Conservation (phyloP, 1,284 basidiomycete genomes). For the Ceratobasidium sp. region DNA sequence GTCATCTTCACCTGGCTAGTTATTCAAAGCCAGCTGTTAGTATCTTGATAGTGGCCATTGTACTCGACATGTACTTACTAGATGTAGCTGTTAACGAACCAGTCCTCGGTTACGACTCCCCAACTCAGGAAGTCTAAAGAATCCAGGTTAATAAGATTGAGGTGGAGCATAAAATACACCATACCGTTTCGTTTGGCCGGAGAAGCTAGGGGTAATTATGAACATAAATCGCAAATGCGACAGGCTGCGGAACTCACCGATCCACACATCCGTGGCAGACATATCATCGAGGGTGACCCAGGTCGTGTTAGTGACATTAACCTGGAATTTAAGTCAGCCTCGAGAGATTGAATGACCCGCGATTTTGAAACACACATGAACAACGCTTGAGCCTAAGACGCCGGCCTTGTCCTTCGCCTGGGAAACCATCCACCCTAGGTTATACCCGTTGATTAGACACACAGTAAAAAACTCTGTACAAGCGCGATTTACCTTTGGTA, state of each 20-base stretch:
- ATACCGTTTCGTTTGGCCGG: slow-evolving; percentile 37
- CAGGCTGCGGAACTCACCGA: slow-evolving; percentile 11
- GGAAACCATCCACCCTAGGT: slow-evolving; percentile 44
- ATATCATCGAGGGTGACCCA: slow-evolving; percentile 34
- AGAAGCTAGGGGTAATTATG: slow-evolving; percentile 8
- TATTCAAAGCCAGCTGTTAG: not conserved
- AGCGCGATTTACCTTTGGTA: slow-evolving; percentile 18
- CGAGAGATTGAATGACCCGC: no score
- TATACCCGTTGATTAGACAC: not conserved
- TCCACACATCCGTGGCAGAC: slow-evolving; percentile 31
- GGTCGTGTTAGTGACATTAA: slow-evolving; percentile 39
- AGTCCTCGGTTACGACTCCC: slow-evolving; percentile 38
- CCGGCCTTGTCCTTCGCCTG: slow-evolving; percentile 45
- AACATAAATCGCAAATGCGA: not conserved
- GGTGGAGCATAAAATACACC: no score
- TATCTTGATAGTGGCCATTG: not conserved
- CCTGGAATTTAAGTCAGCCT: slow-evolving; percentile 6
- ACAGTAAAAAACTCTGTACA: not conserved
- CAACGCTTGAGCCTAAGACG: slow-evolving; percentile 18
- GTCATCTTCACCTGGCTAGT: slow-evolving; percentile 6
- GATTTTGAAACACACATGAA: no score
- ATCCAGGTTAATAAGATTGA: no score
- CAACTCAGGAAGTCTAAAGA: slow-evolving; percentile 44
- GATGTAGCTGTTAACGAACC: slow-evolving; percentile 44
- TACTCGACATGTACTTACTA: slow-evolving; percentile 25